Evolutionary conservation across 1,284 basidiomycete genomes (phyloP).

Genomic region (Golubevia sp.): DNA sequence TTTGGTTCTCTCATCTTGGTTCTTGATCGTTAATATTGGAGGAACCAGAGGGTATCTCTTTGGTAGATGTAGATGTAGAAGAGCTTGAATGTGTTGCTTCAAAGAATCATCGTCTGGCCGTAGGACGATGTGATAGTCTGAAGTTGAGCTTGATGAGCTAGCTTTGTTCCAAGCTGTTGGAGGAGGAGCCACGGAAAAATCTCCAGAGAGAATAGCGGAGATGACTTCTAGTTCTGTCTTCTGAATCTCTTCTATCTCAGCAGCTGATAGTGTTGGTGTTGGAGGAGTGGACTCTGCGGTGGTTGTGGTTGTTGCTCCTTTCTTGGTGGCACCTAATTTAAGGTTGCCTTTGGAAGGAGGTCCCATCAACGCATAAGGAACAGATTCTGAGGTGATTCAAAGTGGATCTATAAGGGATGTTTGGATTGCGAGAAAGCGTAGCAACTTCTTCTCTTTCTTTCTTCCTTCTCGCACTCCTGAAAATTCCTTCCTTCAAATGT

Average conservation of each 20-base stretch:
- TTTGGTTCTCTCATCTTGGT: constrained; percentile 21
- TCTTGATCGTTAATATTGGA: constrained; percentile 33
- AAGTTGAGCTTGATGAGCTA: constrained; percentile 20
- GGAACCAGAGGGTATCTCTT: constrained; percentile 39
- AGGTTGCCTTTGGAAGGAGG: too few species aligned
- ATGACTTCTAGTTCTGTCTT: constrained; percentile 48
- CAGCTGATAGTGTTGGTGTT: too few species aligned
- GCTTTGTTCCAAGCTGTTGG: constrained; percentile 25
- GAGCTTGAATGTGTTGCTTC: constrained; percentile 32
- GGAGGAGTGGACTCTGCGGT: too few species aligned
- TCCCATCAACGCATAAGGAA: too few species aligned
- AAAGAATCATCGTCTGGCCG: constrained; percentile 41
- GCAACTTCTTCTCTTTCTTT: too few species aligned
- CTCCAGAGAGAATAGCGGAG: constrained; percentile 40
- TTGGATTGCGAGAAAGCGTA: too few species aligned
- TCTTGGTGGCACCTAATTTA: too few species aligned
- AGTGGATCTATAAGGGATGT: too few species aligned
- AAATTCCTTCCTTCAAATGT: too few species aligned
- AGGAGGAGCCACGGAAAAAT: constrained; percentile 32
- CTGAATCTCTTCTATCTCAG: constrained; percentile 42
- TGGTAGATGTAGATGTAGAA: constrained; percentile 40
- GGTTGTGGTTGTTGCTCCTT: too few species aligned
- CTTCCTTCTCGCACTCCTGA: too few species aligned
- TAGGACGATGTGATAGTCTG: constrained; percentile 36
- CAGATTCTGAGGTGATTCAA: too few species aligned